Evolutionary conservation across 2,329 filamentous ascomycete species (phyloP).

Genomic region (Pestalotiopsis sp.): DNA sequence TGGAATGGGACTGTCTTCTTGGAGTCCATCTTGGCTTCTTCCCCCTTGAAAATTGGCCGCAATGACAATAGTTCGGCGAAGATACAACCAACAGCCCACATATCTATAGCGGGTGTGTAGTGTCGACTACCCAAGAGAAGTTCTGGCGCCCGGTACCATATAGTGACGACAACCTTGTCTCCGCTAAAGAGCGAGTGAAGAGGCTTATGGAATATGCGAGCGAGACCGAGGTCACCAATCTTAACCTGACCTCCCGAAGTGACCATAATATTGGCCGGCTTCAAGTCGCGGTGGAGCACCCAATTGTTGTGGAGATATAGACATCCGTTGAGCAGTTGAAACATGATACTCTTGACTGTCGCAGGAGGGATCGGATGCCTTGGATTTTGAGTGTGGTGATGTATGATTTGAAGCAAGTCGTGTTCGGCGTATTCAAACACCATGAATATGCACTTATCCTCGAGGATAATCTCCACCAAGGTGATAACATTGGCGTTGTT

Average conservation of each 20-base stretch:
- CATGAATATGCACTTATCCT: slow-evolving; percentile 99
- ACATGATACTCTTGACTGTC: slow-evolving; percentile 92
- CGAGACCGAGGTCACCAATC: slow-evolving; percentile 91
- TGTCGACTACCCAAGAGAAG: slow-evolving; percentile 90
- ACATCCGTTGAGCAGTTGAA: slow-evolving; percentile 91
- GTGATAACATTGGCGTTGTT: slow-evolving; percentile 87
- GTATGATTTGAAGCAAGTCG: slow-evolving; percentile 95
- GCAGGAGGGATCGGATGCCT: slow-evolving; percentile 85
- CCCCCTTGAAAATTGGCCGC: slow-evolving; percentile 95
- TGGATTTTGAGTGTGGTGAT: slow-evolving; percentile 91
- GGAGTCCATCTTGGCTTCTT: slow-evolving; percentile 98
- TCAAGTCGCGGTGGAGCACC: slow-evolving; percentile 95
- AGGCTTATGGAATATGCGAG: slow-evolving; percentile 91
- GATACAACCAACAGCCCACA: slow-evolving; percentile 98
- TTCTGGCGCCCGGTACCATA: slow-evolving; percentile 97
- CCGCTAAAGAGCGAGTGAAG: slow-evolving; percentile 89
- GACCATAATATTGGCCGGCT: slow-evolving; percentile 99
- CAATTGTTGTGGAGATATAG: slow-evolving; percentile 95
- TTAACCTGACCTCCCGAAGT: slow-evolving; percentile 88
- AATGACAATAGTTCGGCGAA: slow-evolving; percentile 92
- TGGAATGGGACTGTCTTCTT: slow-evolving; percentile 99
- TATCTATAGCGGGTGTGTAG: slow-evolving; percentile 94
- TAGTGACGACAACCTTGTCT: slow-evolving; percentile 98
- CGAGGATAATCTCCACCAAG: slow-evolving; percentile 91
- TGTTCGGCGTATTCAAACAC: slow-evolving; percentile 99